Conservation (phyloP, 2,329 filamentous ascomycete genomes). For the Talaromyces rugulosus region DNA sequence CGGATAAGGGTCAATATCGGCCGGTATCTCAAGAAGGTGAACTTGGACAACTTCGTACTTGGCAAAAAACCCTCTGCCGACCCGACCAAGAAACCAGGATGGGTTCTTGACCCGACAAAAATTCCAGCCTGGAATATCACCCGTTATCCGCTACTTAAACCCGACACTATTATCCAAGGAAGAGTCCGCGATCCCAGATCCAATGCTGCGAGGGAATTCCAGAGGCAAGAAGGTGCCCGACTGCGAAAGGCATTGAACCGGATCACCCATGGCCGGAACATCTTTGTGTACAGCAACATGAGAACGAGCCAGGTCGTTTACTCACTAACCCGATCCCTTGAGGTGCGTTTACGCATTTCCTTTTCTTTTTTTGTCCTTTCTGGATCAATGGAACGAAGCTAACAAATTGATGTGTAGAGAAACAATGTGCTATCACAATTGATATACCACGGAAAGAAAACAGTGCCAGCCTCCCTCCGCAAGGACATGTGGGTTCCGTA, state of each 20-base stretch:
- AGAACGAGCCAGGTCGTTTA: conserved; percentile 63
- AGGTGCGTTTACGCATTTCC: conserved; percentile 38
- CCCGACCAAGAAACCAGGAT: not conserved
- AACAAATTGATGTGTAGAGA: conserved; percentile 33
- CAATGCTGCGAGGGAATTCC: conserved; percentile 39
- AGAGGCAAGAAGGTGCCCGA: conserved; percentile 33
- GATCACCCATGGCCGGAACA: conserved; percentile 52
- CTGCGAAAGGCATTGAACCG: conserved; percentile 44
- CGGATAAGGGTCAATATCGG: not conserved
- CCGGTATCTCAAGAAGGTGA: conserved; percentile 2
- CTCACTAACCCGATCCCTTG: conserved; percentile 53
- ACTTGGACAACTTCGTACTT: conserved; percentile 4
- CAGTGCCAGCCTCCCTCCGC: conserved; percentile 53
- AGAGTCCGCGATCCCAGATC: conserved; percentile 34
- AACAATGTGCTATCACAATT: conserved; percentile 54
- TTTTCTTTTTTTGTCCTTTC: not conserved
- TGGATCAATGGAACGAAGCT: not conserved
- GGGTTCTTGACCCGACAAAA: conserved; percentile 35
- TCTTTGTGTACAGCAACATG: conserved; percentile 60
- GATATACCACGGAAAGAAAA: conserved; percentile 61
- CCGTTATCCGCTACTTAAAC: conserved; percentile 32
- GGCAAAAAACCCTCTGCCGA: not conserved
- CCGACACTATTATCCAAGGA: conserved; percentile 38
- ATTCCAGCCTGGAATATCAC: conserved; percentile 33
- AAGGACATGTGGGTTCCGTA: conserved; percentile 62